Base-by-base conservation (phyloP, 1,139 yeast species). In the Kodamaea plutei region DNA sequence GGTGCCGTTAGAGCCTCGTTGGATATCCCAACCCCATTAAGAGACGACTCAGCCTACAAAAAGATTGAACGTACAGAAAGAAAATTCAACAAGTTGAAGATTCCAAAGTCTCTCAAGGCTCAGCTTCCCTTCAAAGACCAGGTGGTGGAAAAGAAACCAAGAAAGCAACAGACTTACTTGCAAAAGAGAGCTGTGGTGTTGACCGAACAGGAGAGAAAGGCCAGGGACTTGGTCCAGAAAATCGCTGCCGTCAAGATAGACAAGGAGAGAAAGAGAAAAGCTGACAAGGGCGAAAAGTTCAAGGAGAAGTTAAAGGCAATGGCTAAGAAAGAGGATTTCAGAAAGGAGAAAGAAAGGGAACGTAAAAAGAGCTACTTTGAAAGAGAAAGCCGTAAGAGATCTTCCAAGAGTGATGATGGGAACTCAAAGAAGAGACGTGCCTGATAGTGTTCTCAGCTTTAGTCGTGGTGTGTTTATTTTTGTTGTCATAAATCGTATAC, bases 171-270 rank as follows among this genome's bases (percentile, higher is more conserved):
- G 49, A 78, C 95, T 0, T 91, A 91, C 55, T 59, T 84, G 75
- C 81, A 80, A 40, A 89, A 88, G 67, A 79, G 98, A 52, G 98
- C 98, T 1, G 96, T 91, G 35, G 93, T 89, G 4, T 65, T 89
- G 31, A 84, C 82, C 26, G 95, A 93, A 15, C 96, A 88, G 38
- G 97, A 89, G 56, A 87, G 85, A 79, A 84, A 85, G 64, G 91
- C 95, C 14, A 76, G 97, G 46, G 83, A 87, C 25, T 73, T 91
- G 60, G 76, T 91, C 73, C 93, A 83, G 56, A 85, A 85, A 61
- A 79, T 91, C 34, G 76, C 84, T 45, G 85, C 96, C 0, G 66
- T 93, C 33, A 76, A 85, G 47, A 84, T 80, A 48, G 94, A 84
- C 37, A 91, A 91, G 64, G 96, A 85, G 23, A 73, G 77, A 30